A percentile compares a stretch with the other conserved stretches of the same genome.
These are phyloP conservation scores for Penicillium pancosmium DNA, from an alignment of 495 filamentous ascomycete species.

Conservation along the genomic window DNA sequence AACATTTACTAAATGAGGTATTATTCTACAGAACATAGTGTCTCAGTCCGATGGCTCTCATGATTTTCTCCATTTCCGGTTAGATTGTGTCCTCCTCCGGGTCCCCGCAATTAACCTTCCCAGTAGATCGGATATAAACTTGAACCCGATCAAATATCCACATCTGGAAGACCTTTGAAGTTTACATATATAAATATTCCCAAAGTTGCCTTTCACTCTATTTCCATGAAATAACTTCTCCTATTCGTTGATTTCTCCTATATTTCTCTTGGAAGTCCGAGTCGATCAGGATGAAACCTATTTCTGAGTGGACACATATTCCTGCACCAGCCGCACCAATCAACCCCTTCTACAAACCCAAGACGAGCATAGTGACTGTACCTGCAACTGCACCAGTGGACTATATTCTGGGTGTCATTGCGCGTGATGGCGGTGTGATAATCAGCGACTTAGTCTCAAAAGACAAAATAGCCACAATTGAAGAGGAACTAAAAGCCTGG, in stretches of 20 bases:
- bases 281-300: not conserved
- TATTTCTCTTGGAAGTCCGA: not conserved
- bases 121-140: not conserved
- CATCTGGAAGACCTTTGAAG: not conserved
- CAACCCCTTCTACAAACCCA: not conserved
- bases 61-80: not conserved
- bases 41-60: not conserved
- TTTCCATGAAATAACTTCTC: too few species aligned
- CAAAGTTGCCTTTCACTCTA: too few species aligned
- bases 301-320: not conserved
- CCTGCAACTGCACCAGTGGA: not conserved
- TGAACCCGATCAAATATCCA: not conserved
- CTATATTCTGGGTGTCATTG: not conserved
- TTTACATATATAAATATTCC: too few species aligned
- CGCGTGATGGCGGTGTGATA: not conserved
- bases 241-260: too few species aligned
- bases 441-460: not conserved
- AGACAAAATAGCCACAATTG: not conserved
- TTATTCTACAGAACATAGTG: not conserved
- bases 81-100: not conserved
- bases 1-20: too few species aligned
- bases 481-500: not conserved
- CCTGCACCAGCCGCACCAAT: not conserved
- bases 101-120: not conserved
- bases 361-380: not conserved